These are phyloP conservation scores for Mycogone perniciosa DNA, from an alignment of 2,329 filamentous ascomycete species.

Conservation along the genomic window DNA sequence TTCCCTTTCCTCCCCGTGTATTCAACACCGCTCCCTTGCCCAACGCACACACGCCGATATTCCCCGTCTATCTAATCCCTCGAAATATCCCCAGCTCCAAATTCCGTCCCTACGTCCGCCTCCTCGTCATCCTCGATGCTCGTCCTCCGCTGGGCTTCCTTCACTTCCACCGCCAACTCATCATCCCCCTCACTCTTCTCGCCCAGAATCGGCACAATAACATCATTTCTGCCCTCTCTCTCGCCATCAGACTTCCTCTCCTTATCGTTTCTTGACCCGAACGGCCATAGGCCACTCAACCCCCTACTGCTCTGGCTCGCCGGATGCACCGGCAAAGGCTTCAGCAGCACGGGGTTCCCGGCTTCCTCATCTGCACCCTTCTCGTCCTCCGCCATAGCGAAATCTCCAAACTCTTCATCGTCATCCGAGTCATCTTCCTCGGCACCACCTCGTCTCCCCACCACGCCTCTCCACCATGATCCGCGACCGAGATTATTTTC, in stretches of 20 bases:
- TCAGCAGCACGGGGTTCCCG: slow-evolving; percentile 42
- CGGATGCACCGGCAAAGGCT: slow-evolving; percentile 50
- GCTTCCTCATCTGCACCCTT: slow-evolving; percentile 20
- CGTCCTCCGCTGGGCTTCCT: slow-evolving; percentile 47
- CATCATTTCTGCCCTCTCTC: slow-evolving; percentile 23
- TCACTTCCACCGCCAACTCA: slow-evolving; percentile 43
- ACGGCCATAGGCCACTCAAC: slow-evolving; percentile 53
- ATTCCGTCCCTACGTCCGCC: slow-evolving; percentile 35
- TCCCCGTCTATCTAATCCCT: slow-evolving; percentile 4
- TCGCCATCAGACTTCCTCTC: slow-evolving; percentile 25
- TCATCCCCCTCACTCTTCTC: slow-evolving; percentile 6
- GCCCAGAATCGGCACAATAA: slow-evolving; percentile 1
- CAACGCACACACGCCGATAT: not conserved
- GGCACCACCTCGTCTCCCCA: slow-evolving; percentile 32
- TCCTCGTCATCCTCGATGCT: slow-evolving; percentile 56
- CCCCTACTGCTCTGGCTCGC: slow-evolving; percentile 33
- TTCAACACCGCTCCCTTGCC: not conserved
- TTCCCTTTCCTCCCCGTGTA: too few relatives aligned
- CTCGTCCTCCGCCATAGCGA: slow-evolving; percentile 55
- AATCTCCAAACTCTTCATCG: slow-evolving; percentile 63
- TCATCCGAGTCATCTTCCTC: slow-evolving; percentile 45
- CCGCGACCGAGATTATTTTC: slow-evolving; percentile 30
- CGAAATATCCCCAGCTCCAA: slow-evolving; percentile 25
- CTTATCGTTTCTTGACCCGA: slow-evolving; percentile 36
- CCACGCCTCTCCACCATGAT: slow-evolving; percentile 44